A percentile compares a stretch with the other conserved stretches of the same genome.
These are phyloP conservation scores for Coniochaeta sp. DNA, from an alignment of 2,329 filamentous ascomycete genomes.

Conservation along the genomic window DNA sequence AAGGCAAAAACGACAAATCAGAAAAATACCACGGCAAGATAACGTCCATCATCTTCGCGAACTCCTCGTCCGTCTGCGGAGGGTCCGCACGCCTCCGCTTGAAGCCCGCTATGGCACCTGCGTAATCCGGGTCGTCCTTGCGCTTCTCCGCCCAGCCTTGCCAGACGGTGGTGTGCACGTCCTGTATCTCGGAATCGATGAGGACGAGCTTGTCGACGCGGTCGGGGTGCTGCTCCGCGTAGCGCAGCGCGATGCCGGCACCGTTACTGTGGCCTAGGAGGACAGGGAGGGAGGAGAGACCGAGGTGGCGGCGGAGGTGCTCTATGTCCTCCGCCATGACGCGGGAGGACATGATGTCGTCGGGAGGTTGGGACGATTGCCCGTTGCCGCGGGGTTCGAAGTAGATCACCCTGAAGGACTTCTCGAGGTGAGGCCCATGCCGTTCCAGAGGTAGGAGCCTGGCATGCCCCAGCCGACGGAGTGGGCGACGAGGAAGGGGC, in stretches of 20 bases:
- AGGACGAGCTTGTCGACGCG: constrained; percentile 1
- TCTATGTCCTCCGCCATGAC: constrained; percentile 3
- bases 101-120: not conserved
- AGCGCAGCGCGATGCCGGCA: constrained; percentile 1
- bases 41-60: not conserved
- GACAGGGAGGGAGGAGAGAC: not conserved
- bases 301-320: not conserved
- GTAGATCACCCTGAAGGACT: not conserved
- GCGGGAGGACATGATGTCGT: not conserved
- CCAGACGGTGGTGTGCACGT: not conserved
- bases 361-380: not conserved
- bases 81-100: not conserved
- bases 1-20: not conserved
- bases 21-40: constrained; percentile 5
- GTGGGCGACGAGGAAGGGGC: constrained; percentile 1
- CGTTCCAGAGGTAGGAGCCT: constrained; percentile 2
- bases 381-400: constrained; percentile 5
- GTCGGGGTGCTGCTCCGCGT: constrained; percentile 1
- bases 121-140: constrained; percentile 3
- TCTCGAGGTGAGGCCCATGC: constrained; percentile 2
- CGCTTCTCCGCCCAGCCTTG: not conserved
- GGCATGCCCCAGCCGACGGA: constrained; percentile 6
- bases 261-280: not conserved
- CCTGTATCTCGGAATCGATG: constrained; percentile 1
- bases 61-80: not conserved